Conservation (phyloP, 2,329 filamentous ascomycete genomes). For the Aspergillus bombycis region DNA sequence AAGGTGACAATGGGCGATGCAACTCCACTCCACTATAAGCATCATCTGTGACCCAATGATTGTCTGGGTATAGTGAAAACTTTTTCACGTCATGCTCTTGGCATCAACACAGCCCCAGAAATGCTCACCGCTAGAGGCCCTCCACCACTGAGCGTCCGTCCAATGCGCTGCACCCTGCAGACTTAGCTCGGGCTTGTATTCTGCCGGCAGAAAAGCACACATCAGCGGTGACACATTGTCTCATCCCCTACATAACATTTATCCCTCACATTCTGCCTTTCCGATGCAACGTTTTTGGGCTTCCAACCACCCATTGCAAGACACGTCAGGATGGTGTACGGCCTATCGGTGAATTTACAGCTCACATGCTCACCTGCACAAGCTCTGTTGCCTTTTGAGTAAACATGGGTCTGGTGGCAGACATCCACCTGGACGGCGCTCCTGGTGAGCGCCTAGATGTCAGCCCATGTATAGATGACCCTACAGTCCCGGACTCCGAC, state of each 20-base stretch:
- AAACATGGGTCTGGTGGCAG: conserved; percentile 4
- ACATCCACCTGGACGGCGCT: conserved; percentile 6
- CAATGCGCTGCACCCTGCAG: not conserved
- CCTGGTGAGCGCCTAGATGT: not conserved
- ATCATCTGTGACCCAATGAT: not conserved
- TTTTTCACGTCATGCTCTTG: not conserved
- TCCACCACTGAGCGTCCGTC: not conserved
- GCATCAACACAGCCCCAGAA: not conserved
- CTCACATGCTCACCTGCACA: not conserved
- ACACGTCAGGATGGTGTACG: conserved; percentile 11
- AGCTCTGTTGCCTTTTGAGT: not conserved
- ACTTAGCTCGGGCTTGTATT: not conserved
- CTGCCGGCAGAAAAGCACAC: not conserved
- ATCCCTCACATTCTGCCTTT: not conserved
- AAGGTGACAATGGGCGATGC: not conserved
- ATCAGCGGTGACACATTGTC: not conserved
- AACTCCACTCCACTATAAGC: not conserved
- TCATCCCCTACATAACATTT: not conserved
- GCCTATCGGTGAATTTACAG: conserved; percentile 2
- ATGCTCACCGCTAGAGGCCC: not conserved
- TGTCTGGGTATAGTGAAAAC: not conserved
- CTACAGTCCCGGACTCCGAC: not conserved
- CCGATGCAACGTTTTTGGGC: not conserved
- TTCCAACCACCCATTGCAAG: not conserved
- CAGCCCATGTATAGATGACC: not conserved